phyloP scores from a whole-genome alignment of 169 alveolate genomes.

The Plasmodium knowlesi region DNA sequence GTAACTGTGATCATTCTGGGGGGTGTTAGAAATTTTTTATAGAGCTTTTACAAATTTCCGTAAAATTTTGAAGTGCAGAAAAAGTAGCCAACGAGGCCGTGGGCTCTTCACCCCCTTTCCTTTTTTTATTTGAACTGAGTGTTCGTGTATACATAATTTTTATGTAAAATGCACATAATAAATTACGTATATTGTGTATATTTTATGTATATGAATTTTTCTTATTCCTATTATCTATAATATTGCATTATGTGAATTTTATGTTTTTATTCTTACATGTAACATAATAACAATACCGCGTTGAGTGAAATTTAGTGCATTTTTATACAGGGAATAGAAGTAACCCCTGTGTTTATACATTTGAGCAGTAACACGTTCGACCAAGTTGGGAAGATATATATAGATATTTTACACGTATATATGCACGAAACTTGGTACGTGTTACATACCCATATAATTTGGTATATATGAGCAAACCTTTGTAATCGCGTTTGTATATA shows the following conservation, averaged over 20 bases:
- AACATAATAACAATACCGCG: not conserved
- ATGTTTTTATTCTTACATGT: not conserved
- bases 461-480: not conserved
- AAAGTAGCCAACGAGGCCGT: not conserved
- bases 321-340: not conserved
- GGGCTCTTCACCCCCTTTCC: conserved; percentile 36
- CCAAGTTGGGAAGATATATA: not conserved
- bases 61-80: conserved; percentile 28
- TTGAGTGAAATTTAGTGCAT: not conserved
- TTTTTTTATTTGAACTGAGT: not conserved
- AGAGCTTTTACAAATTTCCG: conserved; percentile 66
- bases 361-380: not conserved
- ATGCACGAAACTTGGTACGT: not conserved
- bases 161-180: not conserved
- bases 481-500: not conserved
- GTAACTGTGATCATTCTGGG: conserved; percentile 8
- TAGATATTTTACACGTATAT: conserved; percentile 5
- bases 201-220: not conserved
- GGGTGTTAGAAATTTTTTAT: not conserved
- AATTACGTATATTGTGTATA: not conserved
- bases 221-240: not conserved
- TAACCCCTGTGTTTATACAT: not conserved
- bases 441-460: not conserved
- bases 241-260: not conserved
- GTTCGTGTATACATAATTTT: not conserved